Evolutionary conservation across 345 rosid genomes (phyloP).

Genomic region (Theobroma cacao): DNA sequence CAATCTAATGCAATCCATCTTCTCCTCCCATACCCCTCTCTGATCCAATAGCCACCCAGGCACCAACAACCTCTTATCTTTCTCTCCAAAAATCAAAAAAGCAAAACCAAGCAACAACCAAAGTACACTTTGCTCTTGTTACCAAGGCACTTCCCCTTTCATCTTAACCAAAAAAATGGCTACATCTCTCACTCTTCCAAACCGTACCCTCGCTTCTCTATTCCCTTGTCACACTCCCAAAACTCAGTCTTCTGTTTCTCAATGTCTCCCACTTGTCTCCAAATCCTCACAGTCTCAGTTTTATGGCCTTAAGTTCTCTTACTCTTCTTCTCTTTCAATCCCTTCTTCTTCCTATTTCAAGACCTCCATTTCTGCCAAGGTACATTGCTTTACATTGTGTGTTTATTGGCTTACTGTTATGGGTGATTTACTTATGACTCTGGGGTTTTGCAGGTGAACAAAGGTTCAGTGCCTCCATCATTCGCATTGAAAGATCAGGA

Average conservation of each 20-base stretch:
- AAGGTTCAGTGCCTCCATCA: constrained; percentile 72
- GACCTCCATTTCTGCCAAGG: constrained; percentile 66
- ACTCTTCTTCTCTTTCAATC: constrained; percentile 31
- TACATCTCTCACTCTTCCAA: constrained; percentile 42
- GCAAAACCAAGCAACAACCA: neutral
- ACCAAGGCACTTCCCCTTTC: neutral
- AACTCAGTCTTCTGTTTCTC: constrained; percentile 30
- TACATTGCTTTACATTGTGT: constrained; percentile 38
- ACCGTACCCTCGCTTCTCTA: constrained; percentile 28
- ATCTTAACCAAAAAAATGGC: constrained; percentile 29
- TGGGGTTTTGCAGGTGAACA: constrained; percentile 51
- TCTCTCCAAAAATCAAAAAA: neutral
- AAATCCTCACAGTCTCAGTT: constrained; percentile 66
- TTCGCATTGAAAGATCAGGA: constrained; percentile 91
- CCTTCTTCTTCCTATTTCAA: constrained; percentile 36
- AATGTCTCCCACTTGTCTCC: constrained; percentile 25
- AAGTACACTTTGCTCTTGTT: neutral
- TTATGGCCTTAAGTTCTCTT: constrained; percentile 55
- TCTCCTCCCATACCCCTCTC: constrained; percentile 11
- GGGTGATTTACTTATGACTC: neutral
- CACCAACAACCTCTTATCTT: constrained; percentile 24
- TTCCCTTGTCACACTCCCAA: constrained; percentile 35
- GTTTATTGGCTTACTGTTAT: neutral
- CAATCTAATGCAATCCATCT: constrained; percentile 9
- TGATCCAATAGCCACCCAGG: neutral